Conservation (phyloP, 2,329 filamentous ascomycete genomes). For the Fusarium sambucinum region DNA sequence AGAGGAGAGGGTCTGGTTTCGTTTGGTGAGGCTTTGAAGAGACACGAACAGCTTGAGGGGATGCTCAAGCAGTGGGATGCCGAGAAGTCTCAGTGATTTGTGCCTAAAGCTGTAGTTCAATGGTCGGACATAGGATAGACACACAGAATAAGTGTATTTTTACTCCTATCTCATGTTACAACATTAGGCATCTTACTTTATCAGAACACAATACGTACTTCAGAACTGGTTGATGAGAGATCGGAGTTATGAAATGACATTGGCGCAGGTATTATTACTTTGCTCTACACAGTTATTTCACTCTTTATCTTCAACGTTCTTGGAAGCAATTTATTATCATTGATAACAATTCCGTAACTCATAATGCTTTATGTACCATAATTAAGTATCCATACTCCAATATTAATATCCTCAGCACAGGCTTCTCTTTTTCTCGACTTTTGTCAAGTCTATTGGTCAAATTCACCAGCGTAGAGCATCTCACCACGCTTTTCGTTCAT, state of each 20-base stretch:
- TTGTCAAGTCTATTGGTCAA: constrained; percentile 42
- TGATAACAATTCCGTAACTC: constrained; percentile 8
- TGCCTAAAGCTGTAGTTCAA: too few relatives aligned
- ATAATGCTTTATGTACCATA: constrained; percentile 14
- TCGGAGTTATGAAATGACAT: too few relatives aligned
- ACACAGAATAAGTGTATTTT: too few relatives aligned
- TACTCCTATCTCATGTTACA: too few relatives aligned
- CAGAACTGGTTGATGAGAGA: too few relatives aligned
- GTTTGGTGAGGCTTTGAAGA: constrained; percentile 57
- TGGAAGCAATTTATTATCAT: neutral
- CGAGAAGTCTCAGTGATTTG: constrained; percentile 6
- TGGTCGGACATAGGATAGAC: neutral
- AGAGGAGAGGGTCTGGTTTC: constrained; percentile 48
- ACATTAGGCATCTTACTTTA: too few relatives aligned
- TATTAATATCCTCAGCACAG: neutral
- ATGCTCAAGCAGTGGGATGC: constrained; percentile 43
- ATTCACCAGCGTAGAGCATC: constrained; percentile 61
- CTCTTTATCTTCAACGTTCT: too few relatives aligned
- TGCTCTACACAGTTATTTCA: too few relatives aligned
- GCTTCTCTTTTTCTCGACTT: neutral
- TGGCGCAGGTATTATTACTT: too few relatives aligned
- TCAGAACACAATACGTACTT: too few relatives aligned
- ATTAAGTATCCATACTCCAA: constrained; percentile 48
- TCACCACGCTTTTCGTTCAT: constrained; percentile 60
- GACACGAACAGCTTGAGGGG: constrained; percentile 62